A percentile compares a stretch with the other conserved stretches of the same genome.
Evolutionary conservation across 257 asterid genomes (phyloP).

Genomic region (Nicotiana obtusifolia): DNA sequence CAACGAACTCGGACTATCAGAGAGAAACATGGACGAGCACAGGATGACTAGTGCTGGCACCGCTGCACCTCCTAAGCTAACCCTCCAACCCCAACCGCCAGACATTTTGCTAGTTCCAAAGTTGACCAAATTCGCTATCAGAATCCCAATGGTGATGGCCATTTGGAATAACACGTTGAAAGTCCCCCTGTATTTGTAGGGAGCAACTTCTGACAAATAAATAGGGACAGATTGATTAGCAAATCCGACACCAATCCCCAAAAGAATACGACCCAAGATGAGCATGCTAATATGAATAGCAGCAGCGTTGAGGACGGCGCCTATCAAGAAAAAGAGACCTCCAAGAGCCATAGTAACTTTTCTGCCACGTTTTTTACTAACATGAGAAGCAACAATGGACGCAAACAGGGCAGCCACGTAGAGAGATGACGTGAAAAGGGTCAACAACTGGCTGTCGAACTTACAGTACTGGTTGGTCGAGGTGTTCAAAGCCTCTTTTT

Average conservation of each 20-base stretch:
- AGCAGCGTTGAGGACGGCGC: background rate
- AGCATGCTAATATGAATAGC: slow-evolving; percentile 11
- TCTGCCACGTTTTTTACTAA: background rate
- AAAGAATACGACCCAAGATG: slow-evolving; percentile 5
- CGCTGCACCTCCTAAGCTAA: slow-evolving; percentile 13
- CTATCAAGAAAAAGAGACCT: background rate
- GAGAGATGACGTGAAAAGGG: too few species aligned
- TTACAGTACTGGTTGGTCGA: background rate
- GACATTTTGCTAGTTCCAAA: background rate
- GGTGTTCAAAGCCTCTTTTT: background rate
- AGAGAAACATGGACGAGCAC: background rate
- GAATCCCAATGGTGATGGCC: slow-evolving; percentile 15
- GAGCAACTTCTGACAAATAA: slow-evolving; percentile 17
- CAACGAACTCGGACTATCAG: background rate
- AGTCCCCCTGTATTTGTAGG: slow-evolving; percentile 10
- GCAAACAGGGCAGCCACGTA: background rate
- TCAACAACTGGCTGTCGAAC: background rate
- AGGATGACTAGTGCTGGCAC: slow-evolving; percentile 11
- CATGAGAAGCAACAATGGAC: background rate
- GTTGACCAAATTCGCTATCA: slow-evolving; percentile 11
- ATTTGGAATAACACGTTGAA: slow-evolving; percentile 18
- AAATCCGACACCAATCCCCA: background rate
- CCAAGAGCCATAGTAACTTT: background rate
- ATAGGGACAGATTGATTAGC: slow-evolving; percentile 17
- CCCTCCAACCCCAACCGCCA: slow-evolving; percentile 21